Base-by-base conservation (phyloP, 371 early-diverging fungal genomes). In the Phascolomyces articulosus region DNA sequence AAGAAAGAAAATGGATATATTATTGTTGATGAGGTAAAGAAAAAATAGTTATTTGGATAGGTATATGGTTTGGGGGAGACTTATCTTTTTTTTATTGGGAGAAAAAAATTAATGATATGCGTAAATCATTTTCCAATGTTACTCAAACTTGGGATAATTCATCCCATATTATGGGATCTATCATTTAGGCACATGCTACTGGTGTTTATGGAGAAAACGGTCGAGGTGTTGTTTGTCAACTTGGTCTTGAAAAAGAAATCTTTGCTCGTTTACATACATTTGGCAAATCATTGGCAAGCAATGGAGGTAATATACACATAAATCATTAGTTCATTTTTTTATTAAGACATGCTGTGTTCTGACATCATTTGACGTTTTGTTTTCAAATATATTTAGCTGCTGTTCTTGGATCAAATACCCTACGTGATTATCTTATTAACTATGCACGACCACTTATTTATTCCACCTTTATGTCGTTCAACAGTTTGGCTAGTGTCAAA, bases 291-390 rank as follows among this genome's bases (percentile, higher is more conserved):
- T 77, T 93, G 51, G 93, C 91, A 3, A 84, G 87, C 56, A 91
- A 92, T 71, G 95, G 95, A 72, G 92, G 91, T 91, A 80, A 67
- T n/a, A n/a, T n/a, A n/a, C n/a, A n/a, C n/a, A n/a, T n/a, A n/a
- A n/a, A n/a, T n/a, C n/a, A 49, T 24, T 51, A 6, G 16, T 44
- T 16, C 16, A 44, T 44, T 44, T 7, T 44, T n/a, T 44, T 44
- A 16, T 16, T n/a, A 13, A 8, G 44, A 8, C 44, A 44, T 11
- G 11, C 6, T 34, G 6, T 49, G 53, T 29, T 3, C n/a, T 26
- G 51, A 40, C 16, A 15, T 18, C 15, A 44, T 24, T 28, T 41
- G 58, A 26, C 49, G 15, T 16, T 44, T 44, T 44, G 4, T 44
- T 44, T 13, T 34, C 29, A 18, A 31, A 29, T 57, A 58, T 20